Percentiles rank a stretch among this genome's conserved stretches.
Evolutionary conservation across 2,329 filamentous ascomycete species (phyloP).

Genomic region (Colletotrichum aenigma): DNA sequence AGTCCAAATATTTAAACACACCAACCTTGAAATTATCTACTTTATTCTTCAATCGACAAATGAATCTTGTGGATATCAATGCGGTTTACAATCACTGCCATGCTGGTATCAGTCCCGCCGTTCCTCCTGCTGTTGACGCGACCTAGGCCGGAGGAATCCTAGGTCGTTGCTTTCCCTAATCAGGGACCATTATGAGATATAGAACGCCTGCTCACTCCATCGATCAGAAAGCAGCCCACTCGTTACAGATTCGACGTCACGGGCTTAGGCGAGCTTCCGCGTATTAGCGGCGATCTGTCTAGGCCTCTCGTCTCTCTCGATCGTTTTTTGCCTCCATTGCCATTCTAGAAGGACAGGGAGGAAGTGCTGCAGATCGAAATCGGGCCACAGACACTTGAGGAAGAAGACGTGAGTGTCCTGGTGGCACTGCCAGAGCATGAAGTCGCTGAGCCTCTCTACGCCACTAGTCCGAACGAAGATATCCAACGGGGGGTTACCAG

Average conservation of each 20-base stretch:
- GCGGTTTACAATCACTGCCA: not conserved
- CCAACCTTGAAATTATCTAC: not conserved
- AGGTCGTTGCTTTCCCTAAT: not conserved
- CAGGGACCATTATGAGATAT: not conserved
- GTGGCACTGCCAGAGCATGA: constrained; percentile 99
- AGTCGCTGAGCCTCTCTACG: constrained; percentile 91
- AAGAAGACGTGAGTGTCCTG: constrained; percentile 93
- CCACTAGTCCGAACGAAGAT: constrained; percentile 91
- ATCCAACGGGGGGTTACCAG: constrained; percentile 84
- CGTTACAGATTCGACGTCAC: too few species aligned
- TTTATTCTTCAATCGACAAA: not conserved
- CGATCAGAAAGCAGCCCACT: not conserved
- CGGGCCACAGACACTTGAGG: constrained; percentile 90
- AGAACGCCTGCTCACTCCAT: not conserved
- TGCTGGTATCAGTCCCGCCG: constrained; percentile 11
- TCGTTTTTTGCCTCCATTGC: constrained; percentile 70
- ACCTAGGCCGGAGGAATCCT: not conserved
- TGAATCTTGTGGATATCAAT: constrained; percentile 14
- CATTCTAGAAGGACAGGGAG: constrained; percentile 92
- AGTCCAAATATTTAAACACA: not conserved
- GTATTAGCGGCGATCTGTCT: constrained; percentile 30
- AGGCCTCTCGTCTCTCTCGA: constrained; percentile 54
- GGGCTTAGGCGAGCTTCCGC: constrained; percentile 7
- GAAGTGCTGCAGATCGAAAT: constrained; percentile 94
- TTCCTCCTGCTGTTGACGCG: not conserved